Evolutionary conservation across 1,139 yeast species (phyloP).

Genomic region (Geotrichum australiense): DNA sequence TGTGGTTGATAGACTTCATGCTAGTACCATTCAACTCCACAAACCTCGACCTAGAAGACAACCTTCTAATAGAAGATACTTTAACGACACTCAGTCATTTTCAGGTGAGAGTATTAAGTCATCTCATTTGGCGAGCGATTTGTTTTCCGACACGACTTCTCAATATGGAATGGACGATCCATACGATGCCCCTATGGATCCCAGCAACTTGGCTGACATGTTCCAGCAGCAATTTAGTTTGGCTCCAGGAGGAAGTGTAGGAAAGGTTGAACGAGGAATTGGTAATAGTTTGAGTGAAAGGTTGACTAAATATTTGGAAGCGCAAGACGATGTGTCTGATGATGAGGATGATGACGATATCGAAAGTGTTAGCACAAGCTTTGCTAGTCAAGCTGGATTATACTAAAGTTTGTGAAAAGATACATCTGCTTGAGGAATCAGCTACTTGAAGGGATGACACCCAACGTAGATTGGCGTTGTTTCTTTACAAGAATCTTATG

Average conservation of each 20-base stretch:
- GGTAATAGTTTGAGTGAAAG: slow-evolving; percentile 42
- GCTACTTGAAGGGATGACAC: too few species aligned
- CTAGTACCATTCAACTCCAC: slow-evolving; percentile 50
- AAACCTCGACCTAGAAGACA: slow-evolving; percentile 18
- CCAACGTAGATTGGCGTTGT: too few species aligned
- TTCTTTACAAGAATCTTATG: too few species aligned
- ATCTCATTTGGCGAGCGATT: slow-evolving; percentile 12
- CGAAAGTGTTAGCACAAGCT: slow-evolving; percentile 41
- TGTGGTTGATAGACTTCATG: slow-evolving; percentile 70
- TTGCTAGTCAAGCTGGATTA: slow-evolving; percentile 40
- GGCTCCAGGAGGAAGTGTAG: slow-evolving; percentile 1
- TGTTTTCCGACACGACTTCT: slow-evolving; percentile 11
- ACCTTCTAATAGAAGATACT: slow-evolving; percentile 2
- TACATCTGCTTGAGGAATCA: too few species aligned
- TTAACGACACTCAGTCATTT: slow-evolving; percentile 13
- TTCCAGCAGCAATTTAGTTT: slow-evolving; percentile 20
- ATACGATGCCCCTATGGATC: slow-evolving; percentile 13
- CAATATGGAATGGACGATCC: slow-evolving; percentile 5
- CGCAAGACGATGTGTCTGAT: slow-evolving; percentile 25
- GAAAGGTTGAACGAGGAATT: slow-evolving; percentile 21
- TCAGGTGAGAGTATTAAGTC: slow-evolving; percentile 12
- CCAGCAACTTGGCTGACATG: slow-evolving; percentile 19
- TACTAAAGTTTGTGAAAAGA: too few species aligned
- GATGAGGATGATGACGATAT: slow-evolving; percentile 43
- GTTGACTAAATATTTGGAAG: slow-evolving; percentile 35